Evolutionary conservation across 768 basidiomycete genomes (phyloP).

Genomic region (Hericium alpestre): DNA sequence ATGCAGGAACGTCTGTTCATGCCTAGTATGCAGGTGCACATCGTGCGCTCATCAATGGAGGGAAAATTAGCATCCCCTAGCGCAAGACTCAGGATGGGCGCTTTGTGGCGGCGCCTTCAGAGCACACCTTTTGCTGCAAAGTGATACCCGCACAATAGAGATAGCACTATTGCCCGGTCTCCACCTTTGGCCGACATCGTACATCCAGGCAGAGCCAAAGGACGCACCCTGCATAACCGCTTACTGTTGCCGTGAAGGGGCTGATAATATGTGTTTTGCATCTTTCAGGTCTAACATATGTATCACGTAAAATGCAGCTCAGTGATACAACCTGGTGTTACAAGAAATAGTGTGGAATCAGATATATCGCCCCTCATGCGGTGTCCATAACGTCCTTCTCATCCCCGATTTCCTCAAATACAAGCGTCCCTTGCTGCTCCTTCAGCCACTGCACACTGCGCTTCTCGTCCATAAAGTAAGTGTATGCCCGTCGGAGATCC

Average conservation of each 20-base stretch:
- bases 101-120: too few species aligned
- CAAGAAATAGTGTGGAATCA: too few species aligned
- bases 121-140: too few species aligned
- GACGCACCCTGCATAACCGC: too few species aligned
- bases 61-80: conserved; percentile 31
- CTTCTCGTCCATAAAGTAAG: conserved; percentile 89
- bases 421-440: conserved; percentile 65
- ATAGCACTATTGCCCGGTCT: not conserved
- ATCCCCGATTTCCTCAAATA: conserved; percentile 59
- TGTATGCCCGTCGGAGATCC: conserved; percentile 77
- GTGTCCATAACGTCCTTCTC: conserved; percentile 29
- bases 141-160: not conserved
- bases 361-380: conserved; percentile 7
- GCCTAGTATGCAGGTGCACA: conserved; percentile 36
- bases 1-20: not conserved
- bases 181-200: not conserved
- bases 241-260: too few species aligned
- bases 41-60: conserved; percentile 60
- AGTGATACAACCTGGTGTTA: too few species aligned
- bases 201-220: not conserved
- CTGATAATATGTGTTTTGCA: too few species aligned
- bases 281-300: too few species aligned
- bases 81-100: not conserved
- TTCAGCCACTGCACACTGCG: conserved; percentile 86
- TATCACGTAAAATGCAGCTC: too few species aligned